A percentile compares a stretch with the other conserved stretches of the same genome.
phyloP scores from a whole-genome alignment of 163 green algal species.

The Prototheca wickerhamii region DNA sequence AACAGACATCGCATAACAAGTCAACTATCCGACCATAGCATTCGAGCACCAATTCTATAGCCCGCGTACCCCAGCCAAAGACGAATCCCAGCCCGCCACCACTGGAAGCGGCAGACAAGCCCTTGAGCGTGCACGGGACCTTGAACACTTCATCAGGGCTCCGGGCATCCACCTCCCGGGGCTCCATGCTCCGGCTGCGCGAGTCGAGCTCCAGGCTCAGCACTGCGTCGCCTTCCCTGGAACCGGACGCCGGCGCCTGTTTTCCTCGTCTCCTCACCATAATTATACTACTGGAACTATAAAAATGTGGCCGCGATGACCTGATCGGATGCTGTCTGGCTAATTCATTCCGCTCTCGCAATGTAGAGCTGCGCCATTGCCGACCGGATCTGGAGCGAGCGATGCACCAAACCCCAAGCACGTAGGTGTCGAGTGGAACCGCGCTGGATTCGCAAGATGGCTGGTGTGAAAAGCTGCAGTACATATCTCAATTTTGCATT shows the following conservation, averaged over 20 bases:
- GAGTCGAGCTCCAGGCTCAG: constrained; percentile 13
- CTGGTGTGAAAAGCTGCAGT: too few relatives aligned
- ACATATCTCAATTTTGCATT: too few relatives aligned
- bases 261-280: background rate
- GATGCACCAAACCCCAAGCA: too few relatives aligned
- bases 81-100: constrained; percentile 33
- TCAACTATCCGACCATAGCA: background rate
- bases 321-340: background rate
- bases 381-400: too few relatives aligned
- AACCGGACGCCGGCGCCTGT: background rate
- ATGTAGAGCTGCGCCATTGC: too few relatives aligned
- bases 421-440: too few relatives aligned
- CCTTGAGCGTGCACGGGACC: constrained; percentile 29
- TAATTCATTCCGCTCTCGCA: too few relatives aligned
- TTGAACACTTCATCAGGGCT: constrained; percentile 4
- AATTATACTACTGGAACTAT: background rate
- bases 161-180: background rate
- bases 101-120: constrained; percentile 23
- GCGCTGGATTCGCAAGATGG: too few relatives aligned
- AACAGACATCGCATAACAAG: too few relatives aligned
- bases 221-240: constrained; percentile 8
- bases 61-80: constrained; percentile 34
- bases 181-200: background rate
- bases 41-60: background rate
- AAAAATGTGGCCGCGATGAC: background rate